Conservation (phyloP, 768 basidiomycete species). For the Steccherinum ochraceum region DNA sequence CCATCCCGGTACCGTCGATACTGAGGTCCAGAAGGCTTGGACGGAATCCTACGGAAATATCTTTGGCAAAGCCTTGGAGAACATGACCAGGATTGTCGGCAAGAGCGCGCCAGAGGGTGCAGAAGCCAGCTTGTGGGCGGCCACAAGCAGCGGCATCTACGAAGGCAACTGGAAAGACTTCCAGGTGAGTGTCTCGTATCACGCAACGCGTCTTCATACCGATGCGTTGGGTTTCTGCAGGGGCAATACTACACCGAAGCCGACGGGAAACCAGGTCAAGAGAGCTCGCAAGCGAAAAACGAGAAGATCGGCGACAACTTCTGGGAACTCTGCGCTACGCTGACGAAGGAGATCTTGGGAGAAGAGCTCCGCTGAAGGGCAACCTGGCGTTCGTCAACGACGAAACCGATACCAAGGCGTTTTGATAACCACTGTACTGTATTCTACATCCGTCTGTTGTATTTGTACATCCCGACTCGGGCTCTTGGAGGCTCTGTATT, state of each 20-base stretch:
- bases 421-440: not conserved
- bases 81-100: constrained; percentile 11
- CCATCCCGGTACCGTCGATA: constrained; percentile 24
- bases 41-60: constrained; percentile 17
- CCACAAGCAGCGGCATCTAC: constrained; percentile 20
- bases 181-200: constrained; percentile 14
- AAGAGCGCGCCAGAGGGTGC: constrained; percentile 25
- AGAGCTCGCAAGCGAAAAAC: constrained; percentile 15
- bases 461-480: too few relatives aligned
- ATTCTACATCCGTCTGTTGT: too few relatives aligned
- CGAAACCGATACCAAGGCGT: too few relatives aligned
- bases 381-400: too few relatives aligned
- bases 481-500: too few relatives aligned
- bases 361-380: constrained; percentile 7
- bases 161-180: constrained; percentile 21
- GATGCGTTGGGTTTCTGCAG: constrained; percentile 1
- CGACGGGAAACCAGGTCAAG: constrained; percentile 15
- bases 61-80: constrained; percentile 17
- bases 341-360: constrained; percentile 14
- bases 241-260: constrained; percentile 19
- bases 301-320: constrained; percentile 11
- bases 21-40: constrained; percentile 21
- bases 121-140: constrained; percentile 24
- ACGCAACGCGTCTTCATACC: not conserved
- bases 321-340: constrained; percentile 15